A percentile compares a stretch with the other conserved stretches of the same genome.
phyloP scores from a whole-genome alignment of 192 early-diverging fungal species.

The Fimicolochytrium jonesii region DNA sequence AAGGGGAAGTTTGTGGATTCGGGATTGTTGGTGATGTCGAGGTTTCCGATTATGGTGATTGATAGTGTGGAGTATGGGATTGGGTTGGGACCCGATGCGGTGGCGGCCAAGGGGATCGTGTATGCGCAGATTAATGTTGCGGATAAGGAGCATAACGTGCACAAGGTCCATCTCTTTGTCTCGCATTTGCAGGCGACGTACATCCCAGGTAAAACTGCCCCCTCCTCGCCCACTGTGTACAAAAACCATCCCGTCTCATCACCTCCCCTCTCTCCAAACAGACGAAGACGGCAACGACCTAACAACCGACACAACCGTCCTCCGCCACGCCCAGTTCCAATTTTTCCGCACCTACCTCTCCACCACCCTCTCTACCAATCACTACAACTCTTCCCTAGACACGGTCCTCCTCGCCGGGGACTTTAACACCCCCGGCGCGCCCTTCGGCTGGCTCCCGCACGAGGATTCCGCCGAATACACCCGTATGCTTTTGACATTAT shows the following conservation, averaged over 20 bases:
- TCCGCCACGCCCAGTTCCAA: constrained; percentile 9
- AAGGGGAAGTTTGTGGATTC: constrained; percentile 18
- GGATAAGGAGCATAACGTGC: no score
- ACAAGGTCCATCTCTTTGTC: constrained; percentile 10
- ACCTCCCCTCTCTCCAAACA: no score
- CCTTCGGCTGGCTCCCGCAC: constrained; percentile 17
- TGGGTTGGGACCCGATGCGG: constrained; percentile 5
- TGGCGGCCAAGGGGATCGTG: constrained; percentile 13
- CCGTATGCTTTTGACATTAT: constrained; percentile 12
- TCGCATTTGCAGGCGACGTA: constrained; percentile 27
- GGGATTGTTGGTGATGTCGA: constrained; percentile 17
- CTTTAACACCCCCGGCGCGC: constrained; percentile 18
- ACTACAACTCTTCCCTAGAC: constrained; percentile 10
- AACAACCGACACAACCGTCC: neutral
- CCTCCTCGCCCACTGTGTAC: no score
- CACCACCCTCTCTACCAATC: neutral
- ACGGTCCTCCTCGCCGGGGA: constrained; percentile 21
- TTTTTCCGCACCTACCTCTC: constrained; percentile 3
- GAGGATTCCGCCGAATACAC: constrained; percentile 8
- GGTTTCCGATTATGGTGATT: constrained; percentile 14
- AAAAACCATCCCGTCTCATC: no score
- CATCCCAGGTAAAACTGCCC: neutral
- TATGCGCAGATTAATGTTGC: constrained; percentile 1
- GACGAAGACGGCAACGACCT: constrained; percentile 25
- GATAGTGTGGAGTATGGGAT: constrained; percentile 5